Conservation (phyloP, 371 early-diverging fungal species). For the Rhizopus microsporus region DNA sequence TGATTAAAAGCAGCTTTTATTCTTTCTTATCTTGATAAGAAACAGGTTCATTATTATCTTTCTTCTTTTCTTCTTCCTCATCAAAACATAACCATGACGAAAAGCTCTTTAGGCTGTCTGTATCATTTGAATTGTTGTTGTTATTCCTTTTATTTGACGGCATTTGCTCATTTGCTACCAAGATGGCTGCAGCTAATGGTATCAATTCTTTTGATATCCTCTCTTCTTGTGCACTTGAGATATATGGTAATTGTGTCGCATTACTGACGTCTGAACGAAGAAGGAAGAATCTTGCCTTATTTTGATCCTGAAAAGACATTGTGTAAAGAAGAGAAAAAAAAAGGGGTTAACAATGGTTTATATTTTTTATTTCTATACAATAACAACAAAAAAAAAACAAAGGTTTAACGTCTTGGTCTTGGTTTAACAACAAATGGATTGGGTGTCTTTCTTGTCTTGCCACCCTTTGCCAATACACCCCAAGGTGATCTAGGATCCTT, state of each 20-base stretch:
- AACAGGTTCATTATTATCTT: no score
- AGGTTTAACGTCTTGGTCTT: conserved; percentile 68
- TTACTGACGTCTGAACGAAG: no score
- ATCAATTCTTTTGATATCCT: not conserved
- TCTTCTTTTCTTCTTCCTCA: not conserved
- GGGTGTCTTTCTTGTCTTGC: conserved; percentile 81
- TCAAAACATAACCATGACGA: not conserved
- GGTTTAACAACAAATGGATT: conserved; percentile 81
- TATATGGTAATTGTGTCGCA: no score
- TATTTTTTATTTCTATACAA: conserved; percentile 4
- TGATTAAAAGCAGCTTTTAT: no score
- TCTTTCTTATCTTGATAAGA: no score
- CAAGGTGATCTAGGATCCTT: conserved; percentile 91
- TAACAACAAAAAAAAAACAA: not conserved
- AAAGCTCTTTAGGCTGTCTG: not conserved
- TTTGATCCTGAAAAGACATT: no score
- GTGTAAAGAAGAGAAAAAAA: no score
- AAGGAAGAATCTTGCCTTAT: no score
- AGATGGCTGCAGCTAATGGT: not conserved
- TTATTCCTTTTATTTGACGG: not conserved
- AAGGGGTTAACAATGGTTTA: not conserved
- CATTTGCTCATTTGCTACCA: not conserved
- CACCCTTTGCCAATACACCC: conserved; percentile 96
- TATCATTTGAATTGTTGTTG: not conserved
- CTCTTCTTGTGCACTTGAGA: not conserved